Percentiles rank a stretch among this genome's conserved stretches.
phyloP scores from a whole-genome alignment of 768 basidiomycete genomes.

The Gloeostereum incarnatum region DNA sequence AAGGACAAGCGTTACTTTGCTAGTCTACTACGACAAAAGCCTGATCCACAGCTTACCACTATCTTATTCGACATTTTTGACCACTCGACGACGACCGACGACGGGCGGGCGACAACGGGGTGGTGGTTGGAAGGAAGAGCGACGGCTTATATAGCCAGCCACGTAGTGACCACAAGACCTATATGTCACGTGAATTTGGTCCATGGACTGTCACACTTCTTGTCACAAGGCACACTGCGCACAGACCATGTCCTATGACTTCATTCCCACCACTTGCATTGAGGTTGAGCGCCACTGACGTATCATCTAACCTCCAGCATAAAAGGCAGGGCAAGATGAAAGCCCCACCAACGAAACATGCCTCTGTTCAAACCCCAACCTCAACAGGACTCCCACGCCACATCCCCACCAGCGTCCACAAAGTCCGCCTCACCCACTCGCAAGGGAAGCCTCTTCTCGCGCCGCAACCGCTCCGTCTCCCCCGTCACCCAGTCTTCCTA shows the following conservation, averaged over 20 bases:
- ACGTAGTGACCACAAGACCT: background rate
- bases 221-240: background rate
- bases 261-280: background rate
- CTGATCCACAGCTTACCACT: constrained; percentile 89
- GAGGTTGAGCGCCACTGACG: background rate
- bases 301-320: background rate
- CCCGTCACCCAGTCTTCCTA: constrained; percentile 5
- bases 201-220: background rate
- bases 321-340: background rate
- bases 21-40: constrained; percentile 45
- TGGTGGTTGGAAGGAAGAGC: constrained; percentile 9
- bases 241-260: constrained; percentile 3
- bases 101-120: constrained; percentile 8
- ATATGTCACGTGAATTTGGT: background rate
- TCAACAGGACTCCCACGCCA: constrained; percentile 8
- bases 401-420: constrained; percentile 1
- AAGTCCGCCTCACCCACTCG: constrained; percentile 6
- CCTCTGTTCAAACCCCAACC: constrained; percentile 16
- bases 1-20: constrained; percentile 47
- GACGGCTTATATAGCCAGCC: constrained; percentile 8
- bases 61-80: constrained; percentile 89
- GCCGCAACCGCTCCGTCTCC: constrained; percentile 11
- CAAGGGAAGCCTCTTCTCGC: constrained; percentile 13
- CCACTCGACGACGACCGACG: constrained; percentile 3
- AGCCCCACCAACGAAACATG: constrained; percentile 6